These are phyloP conservation scores for Bothriochloa decipiens DNA, from an alignment of 176 grass and related monocot genomes.

Conservation along the genomic window DNA sequence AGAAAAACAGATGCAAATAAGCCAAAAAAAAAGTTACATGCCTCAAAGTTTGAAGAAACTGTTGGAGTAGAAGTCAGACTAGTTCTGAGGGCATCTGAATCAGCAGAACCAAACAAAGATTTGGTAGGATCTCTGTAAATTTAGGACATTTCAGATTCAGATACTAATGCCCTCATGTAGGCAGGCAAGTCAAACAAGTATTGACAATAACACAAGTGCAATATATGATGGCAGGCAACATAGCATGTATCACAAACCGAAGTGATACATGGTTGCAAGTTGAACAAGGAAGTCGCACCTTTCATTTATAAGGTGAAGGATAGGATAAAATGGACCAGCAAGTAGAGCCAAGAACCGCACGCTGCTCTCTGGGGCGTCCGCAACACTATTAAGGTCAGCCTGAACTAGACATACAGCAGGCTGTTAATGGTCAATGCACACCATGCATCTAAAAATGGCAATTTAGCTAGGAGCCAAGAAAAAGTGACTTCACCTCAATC, in stretches of 20 bases:
- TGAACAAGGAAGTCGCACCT: slow-evolving; percentile 53
- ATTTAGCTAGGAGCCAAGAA: slow-evolving; percentile 27
- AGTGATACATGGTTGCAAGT: slow-evolving; percentile 16
- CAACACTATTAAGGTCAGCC: slow-evolving; percentile 74
- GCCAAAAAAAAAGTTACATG: slow-evolving; percentile 18
- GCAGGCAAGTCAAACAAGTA: neutral
- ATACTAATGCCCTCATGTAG: slow-evolving; percentile 21
- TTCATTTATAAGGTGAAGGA: slow-evolving; percentile 84
- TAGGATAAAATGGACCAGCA: slow-evolving; percentile 91
- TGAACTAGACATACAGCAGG: slow-evolving; percentile 48
- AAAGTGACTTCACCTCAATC: slow-evolving; percentile 66
- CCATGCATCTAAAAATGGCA: slow-evolving; percentile 20
- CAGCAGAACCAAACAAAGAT: slow-evolving; percentile 46
- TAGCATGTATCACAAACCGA: slow-evolving; percentile 33
- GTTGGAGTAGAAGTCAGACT: slow-evolving; percentile 63
- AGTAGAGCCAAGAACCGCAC: slow-evolving; percentile 81
- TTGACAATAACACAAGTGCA: slow-evolving; percentile 25
- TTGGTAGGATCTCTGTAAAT: slow-evolving; percentile 75
- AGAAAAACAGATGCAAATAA: slow-evolving; percentile 44
- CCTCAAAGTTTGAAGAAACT: slow-evolving; percentile 95
- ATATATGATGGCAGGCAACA: slow-evolving; percentile 32
- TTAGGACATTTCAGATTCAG: slow-evolving; percentile 48
- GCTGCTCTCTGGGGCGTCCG: slow-evolving; percentile 67
- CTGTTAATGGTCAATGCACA: neutral
- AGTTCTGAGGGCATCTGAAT: slow-evolving; percentile 76